Percentiles rank a stretch among this genome's conserved stretches.
phyloP scores from a whole-genome alignment of 352 stramenopile genomes.

The Phytophthora litchii region DNA sequence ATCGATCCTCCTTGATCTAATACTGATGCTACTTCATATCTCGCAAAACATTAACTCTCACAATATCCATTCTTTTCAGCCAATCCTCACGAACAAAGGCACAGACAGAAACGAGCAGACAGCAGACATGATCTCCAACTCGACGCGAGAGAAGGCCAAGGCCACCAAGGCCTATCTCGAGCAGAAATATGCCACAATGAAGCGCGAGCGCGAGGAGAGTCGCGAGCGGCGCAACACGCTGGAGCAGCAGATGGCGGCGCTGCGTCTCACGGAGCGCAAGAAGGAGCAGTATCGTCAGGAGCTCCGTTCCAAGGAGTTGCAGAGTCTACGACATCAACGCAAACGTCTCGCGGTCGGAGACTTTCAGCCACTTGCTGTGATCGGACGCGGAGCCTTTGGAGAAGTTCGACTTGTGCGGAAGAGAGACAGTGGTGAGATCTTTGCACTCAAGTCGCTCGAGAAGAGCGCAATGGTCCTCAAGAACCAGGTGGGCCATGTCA shows the following conservation, averaged over 20 bases:
- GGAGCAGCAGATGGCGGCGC: constrained; percentile 83
- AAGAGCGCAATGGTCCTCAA: constrained; percentile 93
- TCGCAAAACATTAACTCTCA: not conserved
- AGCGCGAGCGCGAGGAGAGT: constrained; percentile 86
- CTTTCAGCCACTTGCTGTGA: constrained; percentile 97
- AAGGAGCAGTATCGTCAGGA: constrained; percentile 85
- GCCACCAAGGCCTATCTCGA: constrained; percentile 89
- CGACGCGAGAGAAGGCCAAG: constrained; percentile 87
- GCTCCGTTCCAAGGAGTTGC: constrained; percentile 73
- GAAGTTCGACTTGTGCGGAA: constrained; percentile 94
- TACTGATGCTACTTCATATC: not conserved
- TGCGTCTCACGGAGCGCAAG: constrained; percentile 78
- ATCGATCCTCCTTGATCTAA: not conserved
- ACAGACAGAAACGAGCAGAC: constrained; percentile 6
- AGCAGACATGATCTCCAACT: constrained; percentile 83
- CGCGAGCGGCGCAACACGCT: constrained; percentile 75
- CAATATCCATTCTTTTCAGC: not conserved
- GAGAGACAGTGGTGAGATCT: constrained; percentile 85
- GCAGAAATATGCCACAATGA: constrained; percentile 91
- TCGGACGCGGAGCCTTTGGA: constrained; percentile 98
- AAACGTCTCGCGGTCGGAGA: constrained; percentile 89
- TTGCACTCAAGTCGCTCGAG: constrained; percentile 93
- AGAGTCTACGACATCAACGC: constrained; percentile 81
- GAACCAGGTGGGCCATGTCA: constrained; percentile 96
- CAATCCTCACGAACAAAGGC: constrained; percentile 7